Conservation (phyloP, 768 basidiomycete genomes). For the Suillus spraguei region DNA sequence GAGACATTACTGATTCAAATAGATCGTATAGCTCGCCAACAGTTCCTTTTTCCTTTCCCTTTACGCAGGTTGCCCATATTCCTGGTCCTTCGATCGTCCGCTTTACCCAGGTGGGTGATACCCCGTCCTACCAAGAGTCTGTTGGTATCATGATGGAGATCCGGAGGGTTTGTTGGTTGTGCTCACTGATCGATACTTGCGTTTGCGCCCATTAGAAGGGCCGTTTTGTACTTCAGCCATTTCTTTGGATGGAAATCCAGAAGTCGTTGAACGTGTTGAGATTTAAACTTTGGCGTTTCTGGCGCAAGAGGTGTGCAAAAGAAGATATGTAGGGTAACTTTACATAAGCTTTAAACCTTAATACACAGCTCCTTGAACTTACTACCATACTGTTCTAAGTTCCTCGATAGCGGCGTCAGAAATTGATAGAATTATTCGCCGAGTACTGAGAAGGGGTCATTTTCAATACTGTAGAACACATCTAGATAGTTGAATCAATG, state of each 20-base stretch:
- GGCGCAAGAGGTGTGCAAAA: too few relatives aligned
- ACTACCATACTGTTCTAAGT: too few relatives aligned
- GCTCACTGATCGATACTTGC: slow-evolving; percentile 55
- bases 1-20: slow-evolving; percentile 65
- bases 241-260: background rate
- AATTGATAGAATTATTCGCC: too few relatives aligned
- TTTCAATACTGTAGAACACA: too few relatives aligned
- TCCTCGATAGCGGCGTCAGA: too few relatives aligned
- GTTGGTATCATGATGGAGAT: slow-evolving; percentile 2
- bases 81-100: slow-evolving; percentile 77
- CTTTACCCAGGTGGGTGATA: slow-evolving; percentile 64
- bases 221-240: slow-evolving; percentile 25
- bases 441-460: too few relatives aligned
- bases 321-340: too few relatives aligned
- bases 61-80: slow-evolving; percentile 84
- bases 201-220: slow-evolving; percentile 34
- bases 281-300: background rate
- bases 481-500: too few relatives aligned
- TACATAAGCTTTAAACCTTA: too few relatives aligned
- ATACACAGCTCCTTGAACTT: too few relatives aligned
- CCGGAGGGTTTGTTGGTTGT: background rate
- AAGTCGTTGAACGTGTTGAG: background rate
- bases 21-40: slow-evolving; percentile 78
- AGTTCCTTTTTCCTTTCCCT: slow-evolving; percentile 80
- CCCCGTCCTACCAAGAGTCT: slow-evolving; percentile 52